Base-by-base conservation (phyloP, 2,329 filamentous ascomycete genomes). In the Apiospora marii region DNA sequence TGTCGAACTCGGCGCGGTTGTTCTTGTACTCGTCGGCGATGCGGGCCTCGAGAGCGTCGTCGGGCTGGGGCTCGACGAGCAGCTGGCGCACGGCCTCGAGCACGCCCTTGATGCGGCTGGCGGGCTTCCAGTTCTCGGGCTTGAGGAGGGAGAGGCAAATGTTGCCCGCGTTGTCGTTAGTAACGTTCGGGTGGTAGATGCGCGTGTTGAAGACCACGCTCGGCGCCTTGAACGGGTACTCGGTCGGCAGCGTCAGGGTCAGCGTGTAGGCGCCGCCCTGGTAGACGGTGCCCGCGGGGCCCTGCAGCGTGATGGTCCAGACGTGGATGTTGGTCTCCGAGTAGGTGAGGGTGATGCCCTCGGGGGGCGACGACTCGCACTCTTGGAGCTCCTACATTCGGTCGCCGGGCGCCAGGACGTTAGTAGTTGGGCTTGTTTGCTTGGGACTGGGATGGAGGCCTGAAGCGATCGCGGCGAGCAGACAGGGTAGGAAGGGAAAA, bases 121-220 rank as follows among this genome's bases (percentile, higher is more conserved):
- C 92, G 24, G 95, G 95, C 87, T 98, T 98, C 95, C 95, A 98
- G 83, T 94, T 92, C 79, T 97, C 94, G 43, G 92, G 83, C 81
- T 95, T 94, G 77, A 98, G 90, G 83, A 95, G 89, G 73, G 90
- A 91, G 64, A 98, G 87, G 84, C 95, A 98, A 90, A 98, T 94
- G 84, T 89, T 92, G 74, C 95, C 95, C 76, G 91, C 90, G 80
- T 90, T 89, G 83, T 97, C 95, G 87, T 97, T 96, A 80, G 92
- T 94, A 73, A 98, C 90, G 84, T 98, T 98, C 64, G 95, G 95
- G 85, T 98, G 95, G 89, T 97, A 98, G 87, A 98, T 93, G 84
- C 95, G 96, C 70, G 95, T 98, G 76, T 87, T 85, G 88, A 98
- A 97, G 80, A 88, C 91, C 77, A 97, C 88, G 73, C 88, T 86